Evolutionary conservation across 768 basidiomycete species (phyloP), one percentile per base, ranked within the genome.

Genomic region (Boletus vermiculosoides): DNA sequence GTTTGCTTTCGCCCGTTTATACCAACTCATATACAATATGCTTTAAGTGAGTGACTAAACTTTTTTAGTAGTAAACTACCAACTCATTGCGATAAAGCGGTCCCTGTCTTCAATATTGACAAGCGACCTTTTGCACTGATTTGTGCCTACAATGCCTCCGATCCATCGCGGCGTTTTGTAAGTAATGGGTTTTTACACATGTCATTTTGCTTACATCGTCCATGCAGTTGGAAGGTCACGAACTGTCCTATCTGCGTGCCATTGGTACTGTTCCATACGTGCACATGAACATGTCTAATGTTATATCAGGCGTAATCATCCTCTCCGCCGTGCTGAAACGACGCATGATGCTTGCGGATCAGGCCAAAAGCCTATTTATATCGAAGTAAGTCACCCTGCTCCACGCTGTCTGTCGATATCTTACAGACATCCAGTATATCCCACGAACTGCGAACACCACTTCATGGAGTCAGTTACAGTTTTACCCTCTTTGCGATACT

Each of bases 91-190:
- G 13, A 15, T 33, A 39, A 59, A 92, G 92, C 86, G 55, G 94
- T 96, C 7, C 94, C 94, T 7, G 88, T 96, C 49, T 95, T 91
- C 71, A 94, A 95, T 63, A 85, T 96, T 51, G 92, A 96, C 74
- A 91, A 93, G 73, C 83, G 88, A 50, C 92, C 94, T 12, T 96
- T 97, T 64, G 92, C 92, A 8, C 71, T 97, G 65, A 78, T 98
- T 20, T 94, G 92, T 62, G 93, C 92, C 6, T 96, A 94, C 72
- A 97, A 94, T 72, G 87, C 87, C 0, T 85, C 85, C 13, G 85
- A 90, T 53, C 84, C 90, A 56, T 81, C 83, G 1, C 89, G 87
- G 66, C 88, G 90, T 63, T 94, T 88, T 71, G 90, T 92, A 68
- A 71, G 84, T 47, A 47, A 56, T 28, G 3, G 23, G n/a, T 30